phyloP scores from a whole-genome alignment of 768 basidiomycete genomes.

The Mycena metata region DNA sequence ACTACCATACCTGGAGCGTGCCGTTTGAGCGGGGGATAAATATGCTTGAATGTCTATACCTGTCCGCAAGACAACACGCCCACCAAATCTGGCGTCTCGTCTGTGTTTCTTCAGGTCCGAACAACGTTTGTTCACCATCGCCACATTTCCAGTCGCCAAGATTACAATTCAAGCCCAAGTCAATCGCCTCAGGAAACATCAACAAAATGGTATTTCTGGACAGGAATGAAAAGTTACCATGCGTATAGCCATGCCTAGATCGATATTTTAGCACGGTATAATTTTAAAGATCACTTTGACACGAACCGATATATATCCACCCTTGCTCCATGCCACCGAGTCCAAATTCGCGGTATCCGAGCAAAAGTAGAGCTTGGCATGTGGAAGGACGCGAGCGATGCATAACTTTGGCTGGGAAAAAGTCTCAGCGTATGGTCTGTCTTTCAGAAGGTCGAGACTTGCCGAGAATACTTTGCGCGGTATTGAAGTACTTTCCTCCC shows the following conservation, averaged over 20 bases:
- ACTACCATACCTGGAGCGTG: slow-evolving; percentile 68
- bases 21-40: slow-evolving; percentile 10
- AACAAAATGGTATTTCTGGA: slow-evolving; percentile 27
- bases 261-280: slow-evolving; percentile 20
- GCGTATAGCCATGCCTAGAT: slow-evolving; percentile 76
- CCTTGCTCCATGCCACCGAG: slow-evolving; percentile 88
- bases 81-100: slow-evolving; percentile 85
- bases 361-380: slow-evolving; percentile 83
- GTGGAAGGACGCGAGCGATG: slow-evolving; percentile 80
- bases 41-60: slow-evolving; percentile 55
- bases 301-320: slow-evolving; percentile 83
- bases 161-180: slow-evolving; percentile 85
- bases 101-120: slow-evolving; percentile 76
- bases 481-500: slow-evolving; percentile 72
- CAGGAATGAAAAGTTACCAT: slow-evolving; percentile 62
- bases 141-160: slow-evolving; percentile 80
- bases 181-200: slow-evolving; percentile 68
- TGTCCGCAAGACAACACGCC: slow-evolving; percentile 78
- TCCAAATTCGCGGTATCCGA: slow-evolving; percentile 89
- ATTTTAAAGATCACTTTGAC: slow-evolving; percentile 16
- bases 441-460: slow-evolving; percentile 37
- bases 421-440: slow-evolving; percentile 16
- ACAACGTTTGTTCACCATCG: slow-evolving; percentile 63
- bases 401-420: slow-evolving; percentile 66
- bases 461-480: slow-evolving; percentile 77